Evolutionary conservation across 352 stramenopile species (phyloP), one percentile per base, ranked within the genome.

Genomic region (Pythium brachiatum): DNA sequence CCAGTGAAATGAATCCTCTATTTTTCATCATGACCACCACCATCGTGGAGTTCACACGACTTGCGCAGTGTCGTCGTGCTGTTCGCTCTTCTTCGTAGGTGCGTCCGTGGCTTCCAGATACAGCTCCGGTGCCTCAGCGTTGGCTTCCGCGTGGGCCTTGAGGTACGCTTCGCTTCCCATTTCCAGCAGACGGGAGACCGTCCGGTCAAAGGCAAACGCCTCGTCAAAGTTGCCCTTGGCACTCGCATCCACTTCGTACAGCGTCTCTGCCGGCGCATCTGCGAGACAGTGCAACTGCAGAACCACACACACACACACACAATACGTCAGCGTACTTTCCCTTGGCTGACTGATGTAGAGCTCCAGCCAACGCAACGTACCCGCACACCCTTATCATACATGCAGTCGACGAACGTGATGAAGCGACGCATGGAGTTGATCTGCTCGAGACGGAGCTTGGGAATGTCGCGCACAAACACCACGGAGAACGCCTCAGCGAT

Each of bases 371-470:
- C n/a, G n/a, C n/a, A 26, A n/a, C 56, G 27, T 70, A 93, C 81
- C 63, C 73, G 70, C 3, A 92, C 81, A 57, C 77, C 75, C 39
- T 80, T 86, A 69, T 99, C 96, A 72, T 99, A 99, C 76, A 99
- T 88, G 75, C 98, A 97, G 78, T 99, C 97, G 61, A 99, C 84
- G 51, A 99, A 92, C 13, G 96, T 99, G 69, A 99, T 99, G 70
- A 99, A 99, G 55, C 97, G 89, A 53, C 97, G 86, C 64, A 92
- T 85, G 66, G 81, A 68, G 73, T 99, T 97, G 57, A 98, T 90
- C 58, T 86, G 78, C n/a, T 94, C 75, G 12, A 96, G 68, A 16
- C 81, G 86, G 16, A 98, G 75, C 20, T 77, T 57, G 7, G 96
- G 95, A 62, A 99, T 94, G 57, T 98, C 76, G 46, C 90, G 76